Base-by-base conservation (phyloP, 2,329 filamentous ascomycete genomes). In the Exophiala sideris region DNA sequence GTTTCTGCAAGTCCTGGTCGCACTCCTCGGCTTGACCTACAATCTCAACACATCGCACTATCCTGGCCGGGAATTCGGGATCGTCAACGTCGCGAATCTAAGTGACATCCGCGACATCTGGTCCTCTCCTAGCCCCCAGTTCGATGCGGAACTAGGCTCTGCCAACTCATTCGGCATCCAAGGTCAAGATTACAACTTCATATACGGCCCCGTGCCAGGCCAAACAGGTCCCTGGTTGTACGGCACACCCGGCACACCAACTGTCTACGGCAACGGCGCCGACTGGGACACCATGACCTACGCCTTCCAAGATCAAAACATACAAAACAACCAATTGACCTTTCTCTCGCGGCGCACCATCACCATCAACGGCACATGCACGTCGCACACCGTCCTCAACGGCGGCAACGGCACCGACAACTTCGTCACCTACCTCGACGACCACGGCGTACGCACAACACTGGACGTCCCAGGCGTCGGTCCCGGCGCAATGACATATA, bases 81-180 rank as follows among this genome's bases (percentile, higher is more conserved):
- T 95, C 40, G 97, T 97, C 75, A 91, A 91, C 69, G 85, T 91
- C 61, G 90, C 91, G 66, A 96, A 96, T 67, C 80, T 97, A 7
- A 79, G 96, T 11, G 97, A 97, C 81, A 97, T 61, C 41, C 52
- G 52, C 21, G 58, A 61, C 32, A 20, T 58, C 11, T 61, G 56
- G 55, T 47, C 49, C 8, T 39, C 34, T 18, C 45, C 54, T 10
- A 50, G 56, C 45, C 48, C 56, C 10, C 20, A 44, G 12, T 57
- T 55, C 35, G 41, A 41, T 16, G 50, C 57, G 7, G 54, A 62
- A 34, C 29, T 59, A 32, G 57, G 59, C 11, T 57, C 59, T 16
- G 57, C 59, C 42, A 60, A 62, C 18, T 46, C 33, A 16, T 62
- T 55, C 34, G 59, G 59, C 24, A 62, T 60, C 34, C 57, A 59